Percentiles rank a stretch among this genome's conserved stretches.
These are phyloP conservation scores for Nymphaea thermarum DNA, from an alignment of 164 flowering plant species.

Conservation along the genomic window DNA sequence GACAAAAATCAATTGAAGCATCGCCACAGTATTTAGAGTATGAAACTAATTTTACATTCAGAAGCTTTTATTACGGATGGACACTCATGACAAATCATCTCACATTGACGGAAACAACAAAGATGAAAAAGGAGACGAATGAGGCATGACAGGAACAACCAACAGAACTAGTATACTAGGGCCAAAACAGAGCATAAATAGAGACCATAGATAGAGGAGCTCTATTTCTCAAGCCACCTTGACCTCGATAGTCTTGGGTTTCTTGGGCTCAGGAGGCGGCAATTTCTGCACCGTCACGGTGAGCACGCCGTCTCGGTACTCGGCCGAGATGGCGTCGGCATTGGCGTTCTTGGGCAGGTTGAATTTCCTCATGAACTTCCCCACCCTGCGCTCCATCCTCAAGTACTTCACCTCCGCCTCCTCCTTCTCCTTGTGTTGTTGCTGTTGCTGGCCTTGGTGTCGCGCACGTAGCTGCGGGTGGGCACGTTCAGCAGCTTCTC, in stretches of 20 bases:
- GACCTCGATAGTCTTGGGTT: constrained; percentile 48
- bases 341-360: constrained; percentile 47
- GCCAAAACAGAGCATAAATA: no score
- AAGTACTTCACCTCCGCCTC: constrained; percentile 39
- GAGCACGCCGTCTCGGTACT: constrained; percentile 45
- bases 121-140: no score
- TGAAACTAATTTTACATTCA: no score
- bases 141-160: no score
- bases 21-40: no score
- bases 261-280: constrained; percentile 66
- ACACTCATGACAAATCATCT: no score
- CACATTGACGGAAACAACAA: no score
- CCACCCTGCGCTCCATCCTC: constrained; percentile 52
- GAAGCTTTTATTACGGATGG: no score
- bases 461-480: constrained; percentile 31
- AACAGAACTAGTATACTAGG: no score
- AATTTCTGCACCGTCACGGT: constrained; percentile 47
- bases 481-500: constrained; percentile 24
- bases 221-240: constrained; percentile 17
- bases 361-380: constrained; percentile 58
- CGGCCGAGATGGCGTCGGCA: constrained; percentile 29
- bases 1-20: no score
- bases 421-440: constrained; percentile 5
- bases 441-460: constrained; percentile 39
- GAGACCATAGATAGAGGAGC: no score